Base-by-base conservation (phyloP, 225 moss, liverwort and hornwort species). In the Pseudisothecium myosuroides region DNA sequence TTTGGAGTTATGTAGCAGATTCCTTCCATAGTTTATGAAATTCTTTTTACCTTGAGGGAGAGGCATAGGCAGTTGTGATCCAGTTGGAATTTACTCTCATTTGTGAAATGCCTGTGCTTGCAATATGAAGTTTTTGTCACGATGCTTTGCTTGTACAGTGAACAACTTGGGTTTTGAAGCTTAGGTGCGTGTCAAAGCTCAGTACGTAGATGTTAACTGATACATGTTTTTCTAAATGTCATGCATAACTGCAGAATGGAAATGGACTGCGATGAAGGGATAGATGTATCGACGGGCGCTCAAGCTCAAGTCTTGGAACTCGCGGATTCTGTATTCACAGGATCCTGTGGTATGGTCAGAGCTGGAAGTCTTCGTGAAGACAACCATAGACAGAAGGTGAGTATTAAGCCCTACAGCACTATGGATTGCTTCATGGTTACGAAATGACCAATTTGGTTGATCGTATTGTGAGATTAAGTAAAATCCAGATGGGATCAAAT, bases 351-450 rank as follows among this genome's bases (percentile, higher is more conserved):
- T 37, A 69, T 90, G 90, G 66, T 86, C 41, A 88, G 92, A 88
- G 82, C 92, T 90, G 92, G 88, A 83, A 90, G 88, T 90, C 76
- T 92, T 78, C 88, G 71, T 72, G 90, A 90, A 56, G 90, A 86
- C 58, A 83, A 92, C 55, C 79, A 88, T 86, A 90, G 92, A 72
- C 90, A 83, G 86, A 90, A 90, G 88, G 90, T 92, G 55, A 52
- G 81, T 69, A 36, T 3, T 23, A 45, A 79, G 32, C 47, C 7
- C 49, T 29, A 61, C 50, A 18, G 58, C 49, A 69, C 49, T 36
- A 87, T 47, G 37, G 29, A 54, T 68, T 54, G 54, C 9, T 68
- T 54, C 39, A 20, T 29, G n/a, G 54, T 83, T 67, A 39, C n/a
- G 27, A 68, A 55, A 52, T 68, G 47, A 50, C 29, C 54, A 39